Conservation (phyloP, 106 monocot genomes). For the Dendrobium nobile region DNA sequence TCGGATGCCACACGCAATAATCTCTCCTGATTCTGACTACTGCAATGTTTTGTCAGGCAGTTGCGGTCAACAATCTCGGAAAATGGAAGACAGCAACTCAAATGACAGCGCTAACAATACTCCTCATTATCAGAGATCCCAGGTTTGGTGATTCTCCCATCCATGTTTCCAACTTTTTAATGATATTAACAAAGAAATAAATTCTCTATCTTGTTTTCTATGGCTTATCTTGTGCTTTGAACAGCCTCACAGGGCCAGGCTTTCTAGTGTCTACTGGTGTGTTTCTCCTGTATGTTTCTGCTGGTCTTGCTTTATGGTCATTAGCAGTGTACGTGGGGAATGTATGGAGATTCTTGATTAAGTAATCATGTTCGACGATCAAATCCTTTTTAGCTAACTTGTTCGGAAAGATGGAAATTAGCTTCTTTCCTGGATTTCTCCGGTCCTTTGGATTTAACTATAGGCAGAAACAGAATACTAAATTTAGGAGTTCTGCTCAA, state of each 20-base stretch:
- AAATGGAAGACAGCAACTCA: slow-evolving; percentile 93
- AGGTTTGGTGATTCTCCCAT: slow-evolving; percentile 21
- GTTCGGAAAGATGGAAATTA: not conserved
- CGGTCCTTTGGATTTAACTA: no score
- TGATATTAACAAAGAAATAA: not conserved
- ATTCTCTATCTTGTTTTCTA: not conserved
- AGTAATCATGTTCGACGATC: slow-evolving; percentile 15
- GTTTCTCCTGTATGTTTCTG: slow-evolving; percentile 66
- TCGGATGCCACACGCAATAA: no score
- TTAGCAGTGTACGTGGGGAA: slow-evolving; percentile 77
- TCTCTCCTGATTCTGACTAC: not conserved
- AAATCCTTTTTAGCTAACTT: not conserved
- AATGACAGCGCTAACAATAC: slow-evolving; percentile 57
- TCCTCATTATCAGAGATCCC: slow-evolving; percentile 40
- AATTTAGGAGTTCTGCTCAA: not conserved
- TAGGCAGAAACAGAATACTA: not conserved
- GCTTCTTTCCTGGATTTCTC: not conserved
- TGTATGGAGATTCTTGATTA: slow-evolving; percentile 73
- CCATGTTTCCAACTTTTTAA: not conserved
- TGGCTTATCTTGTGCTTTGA: not conserved
- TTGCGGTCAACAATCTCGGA: slow-evolving; percentile 82
- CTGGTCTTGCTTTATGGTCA: slow-evolving; percentile 75
- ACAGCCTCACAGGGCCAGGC: slow-evolving; percentile 40
- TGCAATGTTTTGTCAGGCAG: slow-evolving; percentile 49
- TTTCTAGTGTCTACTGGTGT: slow-evolving; percentile 55